These are phyloP conservation scores for Chrysoporthe austroafricana DNA, from an alignment of 2,329 filamentous ascomycete genomes.

Conservation along the genomic window DNA sequence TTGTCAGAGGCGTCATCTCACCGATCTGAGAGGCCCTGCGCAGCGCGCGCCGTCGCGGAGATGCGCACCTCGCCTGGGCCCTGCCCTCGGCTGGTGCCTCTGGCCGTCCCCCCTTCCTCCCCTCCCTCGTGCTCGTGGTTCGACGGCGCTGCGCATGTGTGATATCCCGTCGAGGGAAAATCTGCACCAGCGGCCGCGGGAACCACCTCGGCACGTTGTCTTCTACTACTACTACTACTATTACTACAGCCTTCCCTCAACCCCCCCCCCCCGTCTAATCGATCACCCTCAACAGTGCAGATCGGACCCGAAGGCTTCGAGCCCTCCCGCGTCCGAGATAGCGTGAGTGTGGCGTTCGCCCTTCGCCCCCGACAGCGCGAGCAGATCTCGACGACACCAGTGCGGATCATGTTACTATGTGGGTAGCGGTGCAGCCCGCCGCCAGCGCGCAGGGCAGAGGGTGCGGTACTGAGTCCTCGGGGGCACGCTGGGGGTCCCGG, in stretches of 20 bases:
- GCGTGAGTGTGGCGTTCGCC: slow-evolving; percentile 18
- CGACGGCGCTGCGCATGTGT: slow-evolving; percentile 12
- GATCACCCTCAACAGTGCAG: no score
- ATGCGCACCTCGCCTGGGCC: not conserved
- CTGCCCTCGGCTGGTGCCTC: no score
- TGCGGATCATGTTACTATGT: slow-evolving; percentile 3
- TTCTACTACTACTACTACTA: not conserved
- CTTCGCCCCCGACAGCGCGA: not conserved
- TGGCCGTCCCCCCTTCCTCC: slow-evolving; percentile 3
- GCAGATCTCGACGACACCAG: slow-evolving; percentile 9
- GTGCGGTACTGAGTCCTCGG: not conserved
- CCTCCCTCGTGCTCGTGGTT: not conserved
- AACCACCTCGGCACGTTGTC: slow-evolving; percentile 17
- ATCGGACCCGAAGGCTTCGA: not conserved
- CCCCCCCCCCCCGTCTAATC: not conserved
- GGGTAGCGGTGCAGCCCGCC: not conserved
- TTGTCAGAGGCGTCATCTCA: slow-evolving; percentile 14
- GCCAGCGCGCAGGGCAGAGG: not conserved
- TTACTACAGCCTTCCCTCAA: not conserved
- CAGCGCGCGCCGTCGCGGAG: slow-evolving; percentile 3
- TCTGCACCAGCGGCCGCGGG: slow-evolving; percentile 16
- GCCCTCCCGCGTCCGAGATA: slow-evolving; percentile 1
- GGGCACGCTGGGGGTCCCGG: not conserved
- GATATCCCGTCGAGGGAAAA: slow-evolving; percentile 16
- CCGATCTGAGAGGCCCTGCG: slow-evolving; percentile 4